Evolutionary conservation across 139 green algal genomes (phyloP), one percentile per base, ranked within the genome.

Genomic region (Klebsormidium nitens): DNA sequence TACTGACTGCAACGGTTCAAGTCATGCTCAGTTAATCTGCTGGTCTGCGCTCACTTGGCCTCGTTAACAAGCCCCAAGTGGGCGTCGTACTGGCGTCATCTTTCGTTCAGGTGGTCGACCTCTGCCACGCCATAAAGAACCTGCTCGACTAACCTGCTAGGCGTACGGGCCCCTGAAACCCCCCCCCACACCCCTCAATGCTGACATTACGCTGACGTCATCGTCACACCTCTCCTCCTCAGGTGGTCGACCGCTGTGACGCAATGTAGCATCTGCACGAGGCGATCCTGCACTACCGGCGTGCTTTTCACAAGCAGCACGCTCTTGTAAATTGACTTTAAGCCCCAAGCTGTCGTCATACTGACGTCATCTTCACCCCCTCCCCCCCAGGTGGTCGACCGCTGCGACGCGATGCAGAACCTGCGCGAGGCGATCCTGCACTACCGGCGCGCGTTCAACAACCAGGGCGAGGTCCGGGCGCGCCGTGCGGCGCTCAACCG

Each of bases 391-490:
- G n/a, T n/a, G n/a, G 23, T 46, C 2, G 52, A 75, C 38, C 59
- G 50, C 26, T 49, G 17, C 47, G 50, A 68, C 32, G 37, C 57
- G 28, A 87, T 95, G 64, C 90, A 67, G 50, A 74, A 96, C 72
- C 74, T 77, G 0, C 87, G 83, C 42, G 82, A 74, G 1, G 64
- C 82, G 39, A 71, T 96, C 19, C 79, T 95, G 64, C 93, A 96
- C 78, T 82, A 97, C 67, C 78, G 91, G n/a, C 84, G 85, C 0
- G 69, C 81, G 42, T 96, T 96, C 82, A 90, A 93, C 73, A 84
- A 82, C 23, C 48, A 71, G 52, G 50, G 11, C 40, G 23, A 74
- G 17, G n/a, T 34, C 19, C 47, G 47, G 31, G 26, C n/a, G n/a
- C 37, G 62, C 29, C 31, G 46, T n/a, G 46, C 11, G 8, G 86